phyloP scores from a whole-genome alignment of 164 flowering plant genomes.

The Piper longum region DNA sequence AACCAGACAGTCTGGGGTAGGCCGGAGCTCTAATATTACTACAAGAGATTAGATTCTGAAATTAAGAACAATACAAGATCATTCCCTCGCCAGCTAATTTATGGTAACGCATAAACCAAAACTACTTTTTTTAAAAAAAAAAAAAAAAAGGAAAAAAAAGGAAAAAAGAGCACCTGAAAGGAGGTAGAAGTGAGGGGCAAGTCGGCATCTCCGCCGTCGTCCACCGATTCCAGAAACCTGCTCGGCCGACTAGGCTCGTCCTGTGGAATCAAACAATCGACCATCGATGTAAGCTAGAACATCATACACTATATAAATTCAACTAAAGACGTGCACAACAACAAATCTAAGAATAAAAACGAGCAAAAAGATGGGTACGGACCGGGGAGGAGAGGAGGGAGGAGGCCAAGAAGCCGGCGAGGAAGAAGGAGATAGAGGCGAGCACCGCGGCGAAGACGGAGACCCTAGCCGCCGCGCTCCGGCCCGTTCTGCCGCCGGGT shows the following conservation, averaged over 20 bases:
- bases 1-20: no score
- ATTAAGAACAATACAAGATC: no score
- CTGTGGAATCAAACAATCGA: background rate
- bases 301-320: no score
- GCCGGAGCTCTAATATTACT: no score
- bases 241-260: slow-evolving; percentile 5
- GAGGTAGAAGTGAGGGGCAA: background rate
- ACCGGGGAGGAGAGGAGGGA: slow-evolving; percentile 42
- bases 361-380: background rate
- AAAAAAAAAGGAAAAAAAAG: background rate
- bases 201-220: slow-evolving; percentile 7
- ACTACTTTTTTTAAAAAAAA: no score
- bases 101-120: no score
- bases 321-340: background rate
- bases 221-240: slow-evolving; percentile 20
- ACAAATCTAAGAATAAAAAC: background rate
- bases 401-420: slow-evolving; percentile 55
- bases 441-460: slow-evolving; percentile 36
- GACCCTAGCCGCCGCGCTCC: slow-evolving; percentile 24
- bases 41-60: no score
- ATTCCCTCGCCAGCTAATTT: no score
- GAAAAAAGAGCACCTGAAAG: background rate
- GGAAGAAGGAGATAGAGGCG: slow-evolving; percentile 43
- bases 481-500: slow-evolving; percentile 4
- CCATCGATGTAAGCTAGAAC: no score